A percentile compares a stretch with the other conserved stretches of the same genome.
Conservation (phyloP, 2,329 filamentous ascomycete species). For the Xylariaceae sp. region DNA sequence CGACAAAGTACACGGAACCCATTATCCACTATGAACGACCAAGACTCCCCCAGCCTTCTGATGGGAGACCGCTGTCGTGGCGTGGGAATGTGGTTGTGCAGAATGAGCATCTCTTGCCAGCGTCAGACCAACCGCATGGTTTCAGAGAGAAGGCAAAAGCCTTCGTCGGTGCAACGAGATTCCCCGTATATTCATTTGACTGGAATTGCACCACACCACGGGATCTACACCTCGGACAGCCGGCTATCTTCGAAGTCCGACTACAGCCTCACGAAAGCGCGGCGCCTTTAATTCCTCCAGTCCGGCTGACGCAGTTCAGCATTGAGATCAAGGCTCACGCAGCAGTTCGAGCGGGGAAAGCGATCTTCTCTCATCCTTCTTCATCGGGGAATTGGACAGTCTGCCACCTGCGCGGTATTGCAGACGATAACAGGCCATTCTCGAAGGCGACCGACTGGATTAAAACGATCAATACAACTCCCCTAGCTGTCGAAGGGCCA, state of each 20-base stretch:
- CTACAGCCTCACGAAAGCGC: constrained; percentile 10
- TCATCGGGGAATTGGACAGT: constrained; percentile 3
- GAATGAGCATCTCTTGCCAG: constrained; percentile 14
- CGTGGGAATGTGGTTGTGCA: constrained; percentile 5
- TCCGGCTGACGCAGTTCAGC: constrained; percentile 7
- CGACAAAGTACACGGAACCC: constrained; percentile 9
- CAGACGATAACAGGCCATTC: constrained; percentile 7
- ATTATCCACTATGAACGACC: constrained; percentile 11
- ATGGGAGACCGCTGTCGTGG: constrained; percentile 2
- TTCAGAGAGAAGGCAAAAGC: constrained; percentile 17
- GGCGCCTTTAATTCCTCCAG: constrained; percentile 10
- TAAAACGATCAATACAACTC: constrained; percentile 8
- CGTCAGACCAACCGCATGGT: constrained; percentile 9
- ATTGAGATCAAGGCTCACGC: constrained; percentile 5
- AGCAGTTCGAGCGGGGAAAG: constrained; percentile 3
- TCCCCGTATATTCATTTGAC: constrained; percentile 16
- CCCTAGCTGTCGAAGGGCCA: not conserved
- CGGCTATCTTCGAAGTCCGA: constrained; percentile 6
- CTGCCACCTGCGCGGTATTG: not conserved
- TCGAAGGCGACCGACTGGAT: constrained; percentile 9
- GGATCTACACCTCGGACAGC: constrained; percentile 10
- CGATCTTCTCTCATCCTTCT: constrained; percentile 1
- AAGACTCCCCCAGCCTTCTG: not conserved
- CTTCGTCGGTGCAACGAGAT: constrained; percentile 8
- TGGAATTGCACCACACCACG: constrained; percentile 10